Evolutionary conservation across 2,329 filamentous ascomycete species (phyloP), one percentile per base, ranked within the genome.

Genomic region (Fusarium solani-melongenae): DNA sequence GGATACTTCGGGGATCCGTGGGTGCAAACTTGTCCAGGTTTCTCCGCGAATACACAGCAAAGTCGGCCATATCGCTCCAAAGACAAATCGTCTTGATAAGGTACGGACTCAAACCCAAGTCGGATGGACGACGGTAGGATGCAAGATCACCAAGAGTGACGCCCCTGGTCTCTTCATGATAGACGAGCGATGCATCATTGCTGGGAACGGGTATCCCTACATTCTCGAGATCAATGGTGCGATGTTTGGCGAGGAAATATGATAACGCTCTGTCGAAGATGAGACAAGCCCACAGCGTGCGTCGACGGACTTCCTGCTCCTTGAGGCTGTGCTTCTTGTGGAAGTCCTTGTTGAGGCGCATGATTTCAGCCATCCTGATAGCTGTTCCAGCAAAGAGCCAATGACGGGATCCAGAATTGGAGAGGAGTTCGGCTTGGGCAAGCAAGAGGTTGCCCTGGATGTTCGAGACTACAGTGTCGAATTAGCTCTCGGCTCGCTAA

Each of bases 271-370:
- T 29, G 3, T 53, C 49, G 0, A 53, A 53, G 5, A 53, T 12
- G 2, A 53, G 27, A 33, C 76, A 79, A 38, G 76, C 76, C 78
- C 78, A 79, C 31, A 77, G 78, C 12, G 77, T 79, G 10, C 77
- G 74, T 6, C 76, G 58, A 4, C 77, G 72, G 6, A 79, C 72
- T 41, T 77, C 78, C 36, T 77, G 75, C n/a, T 76, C 71, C 10
- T 62, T 61, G n/a, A 74, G 60, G 38, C 61, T 69, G 60, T 77
- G 75, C 31, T 64, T 67, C 49, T 76, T 71, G 44, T 77, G 75
- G 17, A 72, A 77, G 17, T 77, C 72, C 22, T 76, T 72, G 57
- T 77, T 77, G 12, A 78, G 66, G 10, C 74, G 75, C 69, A 77
- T 75, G 15, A 77, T 73, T 33, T 78, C 66, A 5, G 76, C 76